These are phyloP conservation scores for Suhomyces sp. DNA, from an alignment of 805 yeast genomes.

Conservation along the genomic window DNA sequence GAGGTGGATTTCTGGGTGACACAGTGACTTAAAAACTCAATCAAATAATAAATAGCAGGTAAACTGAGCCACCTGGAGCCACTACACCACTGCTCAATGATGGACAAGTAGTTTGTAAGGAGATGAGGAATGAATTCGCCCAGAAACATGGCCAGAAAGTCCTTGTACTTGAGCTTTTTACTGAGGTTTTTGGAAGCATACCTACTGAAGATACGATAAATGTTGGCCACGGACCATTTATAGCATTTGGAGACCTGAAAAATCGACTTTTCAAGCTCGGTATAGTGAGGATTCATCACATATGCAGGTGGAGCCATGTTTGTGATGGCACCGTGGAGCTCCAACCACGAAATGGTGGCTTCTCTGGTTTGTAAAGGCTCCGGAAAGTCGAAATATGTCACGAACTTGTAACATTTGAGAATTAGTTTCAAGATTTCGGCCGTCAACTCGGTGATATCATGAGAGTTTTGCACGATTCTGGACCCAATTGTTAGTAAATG, in stretches of 20 bases:
- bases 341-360: slow-evolving; percentile 63
- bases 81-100: slow-evolving; percentile 72
- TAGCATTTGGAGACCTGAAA: slow-evolving; percentile 65
- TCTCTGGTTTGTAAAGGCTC: slow-evolving; percentile 51
- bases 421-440: slow-evolving; percentile 77
- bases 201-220: slow-evolving; percentile 66
- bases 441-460: slow-evolving; percentile 28
- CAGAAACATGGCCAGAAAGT: slow-evolving; percentile 55
- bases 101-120: slow-evolving; percentile 57
- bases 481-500: slow-evolving; percentile 64
- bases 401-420: slow-evolving; percentile 74
- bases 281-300: slow-evolving; percentile 48
- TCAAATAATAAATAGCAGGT: slow-evolving; percentile 60
- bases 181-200: slow-evolving; percentile 55
- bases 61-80: slow-evolving; percentile 66
- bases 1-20: slow-evolving; percentile 57
- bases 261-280: slow-evolving; percentile 53
- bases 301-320: slow-evolving; percentile 56
- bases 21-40: slow-evolving; percentile 53
- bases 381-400: slow-evolving; percentile 72
- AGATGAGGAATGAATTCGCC: slow-evolving; percentile 70
- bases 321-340: slow-evolving; percentile 68
- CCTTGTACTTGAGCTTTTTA: slow-evolving; percentile 53
- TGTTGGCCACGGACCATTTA: slow-evolving; percentile 83
- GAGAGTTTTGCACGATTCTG: slow-evolving; percentile 34